Evolutionary conservation across 2,329 filamentous ascomycete genomes (phyloP), one percentile per base, ranked within the genome.

Genomic region (Paraphaeosphaeria sporulosa): DNA sequence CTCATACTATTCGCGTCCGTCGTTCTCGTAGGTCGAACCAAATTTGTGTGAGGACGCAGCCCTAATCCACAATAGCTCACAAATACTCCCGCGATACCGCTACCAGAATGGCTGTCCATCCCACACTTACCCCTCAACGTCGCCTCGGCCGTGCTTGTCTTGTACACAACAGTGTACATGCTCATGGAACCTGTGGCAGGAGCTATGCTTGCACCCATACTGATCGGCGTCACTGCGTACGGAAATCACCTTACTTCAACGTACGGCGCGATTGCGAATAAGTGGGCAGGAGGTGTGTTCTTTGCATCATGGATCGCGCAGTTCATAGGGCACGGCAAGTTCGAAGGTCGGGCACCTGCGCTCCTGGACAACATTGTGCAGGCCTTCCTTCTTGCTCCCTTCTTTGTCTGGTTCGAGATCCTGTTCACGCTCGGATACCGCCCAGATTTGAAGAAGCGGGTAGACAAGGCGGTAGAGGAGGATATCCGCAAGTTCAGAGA

Each of bases 331-430:
- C 95, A 99, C 74, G 94, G 93, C 40, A 87, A 86, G 53, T 98
- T 93, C 69, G 95, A 98, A 79, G 88, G 91, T 21, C 88, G 94
- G 55, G 92, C 94, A 2, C 95, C 94, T 8, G 94, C 94, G 4
- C 81, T 98, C 64, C 82, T 98, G 50, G 94, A 98, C 80, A 98
- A 97, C 73, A 80, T 98, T 44, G 84, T 96, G 50, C 95, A 98
- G 80, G 94, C 95, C 30, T 79, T 98, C 65, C 94, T 98, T 73
- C 84, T 98, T 25, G 95, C 95, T 0, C 95, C 95, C 9, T 90
- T 99, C 72, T 99, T 98, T 71, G 94, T 98, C 60, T 99, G 95
- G 92, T 90, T 99, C 70, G 94, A 98, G 81, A 81, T 96, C 25
- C 84, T 99, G 27, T 99, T 99, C 83, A 88, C 85, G 71, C 86